Evolutionary conservation across 352 stramenopile species (phyloP), one percentile per base, ranked within the genome.

Genomic region (Pythium utonaiense): DNA sequence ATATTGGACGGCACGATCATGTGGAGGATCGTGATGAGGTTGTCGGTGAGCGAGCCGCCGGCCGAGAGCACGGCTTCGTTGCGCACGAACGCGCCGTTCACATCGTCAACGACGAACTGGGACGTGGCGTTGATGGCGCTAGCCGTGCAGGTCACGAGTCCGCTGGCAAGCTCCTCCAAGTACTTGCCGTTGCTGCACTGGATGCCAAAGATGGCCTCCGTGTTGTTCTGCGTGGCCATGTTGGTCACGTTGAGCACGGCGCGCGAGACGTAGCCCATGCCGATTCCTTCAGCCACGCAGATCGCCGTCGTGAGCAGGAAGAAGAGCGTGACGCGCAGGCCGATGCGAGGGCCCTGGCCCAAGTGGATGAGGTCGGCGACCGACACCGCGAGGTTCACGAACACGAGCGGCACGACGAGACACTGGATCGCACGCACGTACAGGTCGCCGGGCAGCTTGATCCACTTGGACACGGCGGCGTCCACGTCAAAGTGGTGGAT

Each of bases 381-480:
- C 5, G 75, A 75, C 13, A 90, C 78, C 17, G 77, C 81, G 38
- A 94, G 53, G 65, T 91, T 91, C 22, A 91, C 75, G 52, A 94
- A 89, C 53, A 92, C 80, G 53, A 92, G 78, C 21, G 82, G 82
- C 56, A 92, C 67, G 55, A 94, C 81, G 36, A 94, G 64, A 64
- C 84, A 94, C 69, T 88, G 70, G 25, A 92, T 75, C 2, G 80
- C 82, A 28, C 82, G 82, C 6, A 91, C 70, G 66, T 88, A 90
- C 24, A 94, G 70, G 45, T 89, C 77, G 0, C 84, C 84, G 0
- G 84, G 82, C 7, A 83, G 80, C 62, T 78, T 82, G 64, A 93
- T 70, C 78, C 79, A 91, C 57, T 85, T 55, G 7, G 76, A 73
- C 19, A 74, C 67, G 19, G 69, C 76, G 30, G 58, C 38, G 36